Conservation (phyloP, 2,329 filamentous ascomycete genomes). For the Fusarium sp. region DNA sequence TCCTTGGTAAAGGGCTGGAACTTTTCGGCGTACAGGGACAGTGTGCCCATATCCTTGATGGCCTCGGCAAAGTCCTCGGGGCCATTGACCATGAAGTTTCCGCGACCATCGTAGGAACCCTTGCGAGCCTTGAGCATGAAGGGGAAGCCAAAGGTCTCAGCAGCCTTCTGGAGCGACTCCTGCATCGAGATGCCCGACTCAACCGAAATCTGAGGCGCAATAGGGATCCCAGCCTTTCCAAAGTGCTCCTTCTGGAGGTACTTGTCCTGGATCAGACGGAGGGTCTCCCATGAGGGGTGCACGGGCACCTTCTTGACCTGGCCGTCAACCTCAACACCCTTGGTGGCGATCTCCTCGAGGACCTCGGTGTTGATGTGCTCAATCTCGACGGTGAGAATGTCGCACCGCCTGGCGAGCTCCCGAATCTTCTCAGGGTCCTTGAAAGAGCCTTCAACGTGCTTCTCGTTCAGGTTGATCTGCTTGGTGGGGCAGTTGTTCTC, state of each 20-base stretch:
- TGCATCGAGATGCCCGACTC: constrained; percentile 61
- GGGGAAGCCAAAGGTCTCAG: constrained; percentile 74
- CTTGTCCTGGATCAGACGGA: constrained; percentile 93
- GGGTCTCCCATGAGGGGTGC: constrained; percentile 84
- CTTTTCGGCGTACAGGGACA: constrained; percentile 86
- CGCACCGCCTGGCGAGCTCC: constrained; percentile 76
- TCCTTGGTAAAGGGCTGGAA: constrained; percentile 87
- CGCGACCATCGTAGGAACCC: constrained; percentile 90
- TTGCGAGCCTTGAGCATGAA: constrained; percentile 93
- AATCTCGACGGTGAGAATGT: constrained; percentile 91
- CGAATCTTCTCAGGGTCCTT: constrained; percentile 81
- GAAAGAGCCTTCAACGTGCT: constrained; percentile 86
- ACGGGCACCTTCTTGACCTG: constrained; percentile 63
- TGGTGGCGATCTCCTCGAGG: constrained; percentile 78
- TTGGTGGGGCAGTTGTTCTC: constrained; percentile 79
- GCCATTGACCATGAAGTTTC: constrained; percentile 63
- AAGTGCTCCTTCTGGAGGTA: constrained; percentile 87
- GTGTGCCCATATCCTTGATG: constrained; percentile 70
- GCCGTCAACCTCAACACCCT: constrained; percentile 58
- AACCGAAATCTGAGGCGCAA: constrained; percentile 74
- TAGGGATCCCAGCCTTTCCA: constrained; percentile 69
- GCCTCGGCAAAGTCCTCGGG: constrained; percentile 65
- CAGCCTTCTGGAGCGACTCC: constrained; percentile 70
- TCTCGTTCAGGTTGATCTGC: constrained; percentile 77
- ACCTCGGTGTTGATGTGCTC: constrained; percentile 94